Evolutionary conservation across 257 asterid species (phyloP), one percentile per base, ranked within the genome.

Genomic region (Ehretia macrophylla): DNA sequence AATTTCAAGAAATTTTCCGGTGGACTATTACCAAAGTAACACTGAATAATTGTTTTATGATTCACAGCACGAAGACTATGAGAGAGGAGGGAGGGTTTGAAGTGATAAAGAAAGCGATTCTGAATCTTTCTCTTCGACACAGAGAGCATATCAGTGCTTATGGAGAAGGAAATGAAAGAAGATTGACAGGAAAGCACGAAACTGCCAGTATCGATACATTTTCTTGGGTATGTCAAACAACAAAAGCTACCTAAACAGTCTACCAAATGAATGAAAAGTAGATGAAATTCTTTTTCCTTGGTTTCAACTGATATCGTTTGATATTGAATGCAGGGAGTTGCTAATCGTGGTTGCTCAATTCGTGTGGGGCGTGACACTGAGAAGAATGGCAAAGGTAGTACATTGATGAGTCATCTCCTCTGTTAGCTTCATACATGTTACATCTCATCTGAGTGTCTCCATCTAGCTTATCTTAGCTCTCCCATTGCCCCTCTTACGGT

Each of bases 311-410:
- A 14, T n/a, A 51, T 61, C 10, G 49, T 50, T 45, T 54, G 59
- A 17, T 52, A 6, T 35, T 13, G 17, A 64, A 42, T 68, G 52
- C 88, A 92, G 98, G 98, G 98, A 69, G 98, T 92, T 68, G 97
- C 98, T 68, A 88, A 92, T 76, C 95, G 98, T 57, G 97, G 98
- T 69, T 79, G 88, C 79, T 92, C 98, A 32, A 92, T 92, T 58
- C 97, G 97, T 66, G 98, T 92, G 83, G 98, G 98, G 19, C 97
- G 98, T 64, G 98, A 92, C 66, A 92, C 98, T 17, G 98, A 92
- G 88, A 79, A 86, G 76, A 47, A 52, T 0, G 98, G 98, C 69
- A 92, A 92, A 79, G 98, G 97, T 85, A 79, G 48, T 12, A 12
- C 55, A 16, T 19, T 49, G 17, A 56, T 32, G 47, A 38, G 47